A percentile compares a stretch with the other conserved stretches of the same genome.
Evolutionary conservation across 1,284 basidiomycete species (phyloP).

Genomic region (Trichosporon faecale): DNA sequence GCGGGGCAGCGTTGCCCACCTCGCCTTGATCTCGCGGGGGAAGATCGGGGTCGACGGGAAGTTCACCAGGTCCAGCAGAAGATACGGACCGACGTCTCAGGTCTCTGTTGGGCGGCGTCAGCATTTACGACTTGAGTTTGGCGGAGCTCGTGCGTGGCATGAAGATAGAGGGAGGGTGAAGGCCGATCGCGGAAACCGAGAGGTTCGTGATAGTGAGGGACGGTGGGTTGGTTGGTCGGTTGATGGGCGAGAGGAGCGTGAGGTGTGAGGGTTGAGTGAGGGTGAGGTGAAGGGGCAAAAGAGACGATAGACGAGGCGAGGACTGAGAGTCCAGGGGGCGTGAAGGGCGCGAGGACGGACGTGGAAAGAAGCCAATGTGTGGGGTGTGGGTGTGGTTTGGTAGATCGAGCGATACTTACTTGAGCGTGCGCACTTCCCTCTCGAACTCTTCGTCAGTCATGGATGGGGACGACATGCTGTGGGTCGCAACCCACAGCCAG

Average conservation of each 20-base stretch:
- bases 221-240: neutral
- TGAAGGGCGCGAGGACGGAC: neutral
- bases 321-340: neutral
- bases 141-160: neutral
- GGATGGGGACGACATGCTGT: slow-evolving; percentile 23
- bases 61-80: slow-evolving; percentile 67
- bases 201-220: neutral
- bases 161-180: neutral
- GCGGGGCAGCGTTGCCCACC: neutral
- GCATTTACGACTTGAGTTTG: neutral
- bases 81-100: slow-evolving; percentile 73
- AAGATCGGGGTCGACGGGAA: slow-evolving; percentile 81
- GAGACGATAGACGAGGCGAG: neutral
- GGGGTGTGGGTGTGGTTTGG: neutral
- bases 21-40: slow-evolving; percentile 53
- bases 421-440: slow-evolving; percentile 76
- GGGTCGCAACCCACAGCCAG: slow-evolving; percentile 12
- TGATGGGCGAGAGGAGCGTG: neutral
- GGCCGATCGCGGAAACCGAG: neutral
- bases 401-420: slow-evolving; percentile 34
- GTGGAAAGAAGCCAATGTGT: neutral
- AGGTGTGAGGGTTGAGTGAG: neutral
- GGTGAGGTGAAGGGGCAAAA: neutral
- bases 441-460: slow-evolving; percentile 73
- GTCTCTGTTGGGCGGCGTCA: slow-evolving; percentile 55